These are phyloP conservation scores for Pseudocohnilembus persalinus DNA, from an alignment of 169 alveolate genomes.

Conservation along the genomic window DNA sequence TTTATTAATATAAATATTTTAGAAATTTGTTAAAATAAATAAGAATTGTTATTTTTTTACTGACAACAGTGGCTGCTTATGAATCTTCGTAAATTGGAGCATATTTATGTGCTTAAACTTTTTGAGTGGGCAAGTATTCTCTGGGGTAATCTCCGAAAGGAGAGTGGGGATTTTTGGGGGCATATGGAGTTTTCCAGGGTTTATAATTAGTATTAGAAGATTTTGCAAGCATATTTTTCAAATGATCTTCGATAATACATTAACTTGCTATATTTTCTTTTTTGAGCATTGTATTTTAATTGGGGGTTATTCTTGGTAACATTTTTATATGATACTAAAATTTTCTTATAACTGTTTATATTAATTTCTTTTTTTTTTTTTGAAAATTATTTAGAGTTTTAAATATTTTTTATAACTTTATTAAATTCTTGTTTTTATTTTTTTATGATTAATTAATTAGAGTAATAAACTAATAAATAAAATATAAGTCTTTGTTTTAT, in stretches of 20 bases:
- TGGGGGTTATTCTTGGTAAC: constrained; percentile 36
- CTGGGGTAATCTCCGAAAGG: constrained; percentile 93
- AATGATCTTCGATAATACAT: constrained; percentile 60
- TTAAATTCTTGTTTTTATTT: background rate
- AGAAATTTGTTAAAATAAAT: too few relatives aligned
- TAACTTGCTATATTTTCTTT: constrained; percentile 50
- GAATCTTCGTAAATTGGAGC: constrained; percentile 62
- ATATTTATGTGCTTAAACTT: constrained; percentile 40
- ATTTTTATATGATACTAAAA: constrained; percentile 18
- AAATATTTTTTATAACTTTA: too few relatives aligned
- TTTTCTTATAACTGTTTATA: background rate
- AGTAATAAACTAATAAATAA: too few relatives aligned
- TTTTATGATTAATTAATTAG: too few relatives aligned
- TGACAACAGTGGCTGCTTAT: constrained; percentile 70
- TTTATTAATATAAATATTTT: too few relatives aligned
- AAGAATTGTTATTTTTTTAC: constrained; percentile 20
- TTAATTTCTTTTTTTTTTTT: background rate
- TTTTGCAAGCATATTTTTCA: constrained; percentile 61
- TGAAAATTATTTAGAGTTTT: background rate
- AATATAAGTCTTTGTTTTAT: too few relatives aligned
- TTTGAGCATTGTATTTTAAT: constrained; percentile 26
- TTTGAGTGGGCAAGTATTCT: constrained; percentile 71
- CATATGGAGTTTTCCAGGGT: constrained; percentile 67
- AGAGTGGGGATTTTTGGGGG: constrained; percentile 81
- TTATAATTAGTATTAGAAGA: constrained; percentile 55